Evolutionary conservation across 192 early-diverging fungal species (phyloP), one percentile per base, ranked within the genome.

Genomic region (Phlyctochytrium planicorne): DNA sequence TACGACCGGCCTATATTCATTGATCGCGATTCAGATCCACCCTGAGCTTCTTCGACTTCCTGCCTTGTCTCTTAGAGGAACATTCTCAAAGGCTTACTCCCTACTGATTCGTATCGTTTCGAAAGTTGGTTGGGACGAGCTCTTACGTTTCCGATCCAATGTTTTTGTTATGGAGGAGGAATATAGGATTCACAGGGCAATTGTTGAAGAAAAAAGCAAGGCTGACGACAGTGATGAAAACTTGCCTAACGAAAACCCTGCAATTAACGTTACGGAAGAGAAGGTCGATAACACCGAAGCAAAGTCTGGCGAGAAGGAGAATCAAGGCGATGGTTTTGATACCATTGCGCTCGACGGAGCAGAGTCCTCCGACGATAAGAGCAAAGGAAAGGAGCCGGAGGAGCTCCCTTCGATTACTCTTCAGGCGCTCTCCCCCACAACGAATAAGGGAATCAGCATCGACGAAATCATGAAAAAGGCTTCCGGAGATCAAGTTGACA

Each of bases 81-180:
- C 97, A 14, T 99, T 98, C 80, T 75, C 88, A 30, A 87, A 85
- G 34, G 97, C 96, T 0, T 99, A 99, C 75, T 73, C 74, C 34
- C 78, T 96, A 14, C 77, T 99, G 66, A 88, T 94, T 31, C 77
- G 78, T 34, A 85, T 99, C 20, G 91, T 91, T 24, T 75, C 83
- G 40, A 87, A 89, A 33, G 88, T 93, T 66, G 97, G 97, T 16
- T 99, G 97, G 97, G 96, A 99, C 63, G 94, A 96, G 70, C 78
- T 99, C 52, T 84, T 99, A 53, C 79, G 82, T 57, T 88, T 88
- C 53, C 85, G 96, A 66, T 94, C 93, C 20, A 71, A 77, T 52
- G 96, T 94, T 6, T 99, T 99, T 83, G 96, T 99, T 3, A 99
- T 99, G 97, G 97, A 99, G 55, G 97, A 98, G 65, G 97, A 99